Evolutionary conservation across 768 basidiomycete genomes (phyloP).

Genomic region (Calvatia gigantea): DNA sequence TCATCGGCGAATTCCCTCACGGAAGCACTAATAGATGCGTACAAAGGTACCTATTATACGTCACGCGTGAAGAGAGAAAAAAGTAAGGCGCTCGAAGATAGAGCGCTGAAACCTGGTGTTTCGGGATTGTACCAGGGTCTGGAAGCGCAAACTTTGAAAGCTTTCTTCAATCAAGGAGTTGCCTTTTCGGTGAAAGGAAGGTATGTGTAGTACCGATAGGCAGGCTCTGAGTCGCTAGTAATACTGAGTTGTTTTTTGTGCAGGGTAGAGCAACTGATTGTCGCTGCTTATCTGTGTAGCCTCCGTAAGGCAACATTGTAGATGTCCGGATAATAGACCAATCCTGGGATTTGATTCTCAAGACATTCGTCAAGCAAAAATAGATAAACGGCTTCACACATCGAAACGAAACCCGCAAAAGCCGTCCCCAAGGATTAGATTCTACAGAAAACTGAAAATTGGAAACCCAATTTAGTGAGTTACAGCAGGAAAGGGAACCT

Average conservation of each 20-base stretch:
- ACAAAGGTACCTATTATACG: constrained; percentile 21
- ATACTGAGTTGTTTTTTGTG: not conserved
- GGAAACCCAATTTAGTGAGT: too few relatives aligned
- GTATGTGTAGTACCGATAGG: too few relatives aligned
- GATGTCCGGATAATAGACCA: too few relatives aligned
- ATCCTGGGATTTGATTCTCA: too few relatives aligned
- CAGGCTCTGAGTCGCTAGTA: not conserved
- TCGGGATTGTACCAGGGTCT: constrained; percentile 52
- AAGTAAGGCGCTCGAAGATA: not conserved
- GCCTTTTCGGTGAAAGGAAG: constrained; percentile 59
- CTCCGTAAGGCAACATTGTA: not conserved
- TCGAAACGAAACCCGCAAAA: too few relatives aligned
- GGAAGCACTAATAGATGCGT: constrained; percentile 32
- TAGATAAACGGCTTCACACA: too few relatives aligned
- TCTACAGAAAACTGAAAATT: too few relatives aligned
- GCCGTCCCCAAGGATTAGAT: too few relatives aligned
- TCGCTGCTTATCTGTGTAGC: constrained; percentile 15
- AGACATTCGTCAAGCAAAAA: too few relatives aligned
- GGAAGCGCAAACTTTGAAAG: constrained; percentile 46
- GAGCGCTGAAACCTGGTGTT: constrained; percentile 19
- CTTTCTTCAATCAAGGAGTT: constrained; percentile 54
- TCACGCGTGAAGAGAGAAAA: not conserved
- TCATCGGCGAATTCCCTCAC: constrained; percentile 35
- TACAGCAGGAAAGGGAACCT: too few relatives aligned
- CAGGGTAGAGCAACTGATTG: constrained; percentile 23